These are phyloP conservation scores for Hura crepitans DNA, from an alignment of 441 rosid species.

Conservation along the genomic window DNA sequence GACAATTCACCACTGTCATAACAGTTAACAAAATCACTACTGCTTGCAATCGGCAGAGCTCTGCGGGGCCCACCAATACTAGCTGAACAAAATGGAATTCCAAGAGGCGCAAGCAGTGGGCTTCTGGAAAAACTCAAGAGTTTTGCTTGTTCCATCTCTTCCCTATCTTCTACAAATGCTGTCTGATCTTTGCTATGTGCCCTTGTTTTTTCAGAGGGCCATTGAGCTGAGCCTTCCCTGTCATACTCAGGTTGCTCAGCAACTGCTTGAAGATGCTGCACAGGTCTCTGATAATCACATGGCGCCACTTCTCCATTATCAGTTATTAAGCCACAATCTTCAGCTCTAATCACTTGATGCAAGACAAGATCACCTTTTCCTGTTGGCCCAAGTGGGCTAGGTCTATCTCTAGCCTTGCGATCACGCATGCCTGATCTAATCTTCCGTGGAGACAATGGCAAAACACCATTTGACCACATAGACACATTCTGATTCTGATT, in stretches of 20 bases:
- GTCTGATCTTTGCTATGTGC: conserved; percentile 38
- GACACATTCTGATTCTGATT: conserved; percentile 49
- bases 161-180: conserved; percentile 41
- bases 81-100: conserved; percentile 60
- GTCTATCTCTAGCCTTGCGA: conserved; percentile 63
- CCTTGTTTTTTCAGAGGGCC: conserved; percentile 33
- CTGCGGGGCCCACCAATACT: conserved; percentile 63
- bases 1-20: conserved; percentile 60
- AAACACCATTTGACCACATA: conserved; percentile 72
- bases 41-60: conserved; percentile 35
- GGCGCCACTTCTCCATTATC: conserved; percentile 65
- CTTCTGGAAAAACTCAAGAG: conserved; percentile 36
- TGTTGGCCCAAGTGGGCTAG: conserved; percentile 72
- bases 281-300: conserved; percentile 59
- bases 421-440: conserved; percentile 59
- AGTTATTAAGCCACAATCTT: conserved; percentile 37
- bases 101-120: conserved; percentile 68
- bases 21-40: conserved; percentile 38
- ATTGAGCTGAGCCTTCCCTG: conserved; percentile 36
- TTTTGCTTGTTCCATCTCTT: conserved; percentile 48
- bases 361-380: conserved; percentile 61
- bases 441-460: conserved; percentile 60
- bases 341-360: conserved; percentile 38
- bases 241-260: conserved; percentile 53
- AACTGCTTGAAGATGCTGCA: conserved; percentile 44